Evolutionary conservation across 306 rosid species (phyloP).

Genomic region (Pterocarpus santalinus): DNA sequence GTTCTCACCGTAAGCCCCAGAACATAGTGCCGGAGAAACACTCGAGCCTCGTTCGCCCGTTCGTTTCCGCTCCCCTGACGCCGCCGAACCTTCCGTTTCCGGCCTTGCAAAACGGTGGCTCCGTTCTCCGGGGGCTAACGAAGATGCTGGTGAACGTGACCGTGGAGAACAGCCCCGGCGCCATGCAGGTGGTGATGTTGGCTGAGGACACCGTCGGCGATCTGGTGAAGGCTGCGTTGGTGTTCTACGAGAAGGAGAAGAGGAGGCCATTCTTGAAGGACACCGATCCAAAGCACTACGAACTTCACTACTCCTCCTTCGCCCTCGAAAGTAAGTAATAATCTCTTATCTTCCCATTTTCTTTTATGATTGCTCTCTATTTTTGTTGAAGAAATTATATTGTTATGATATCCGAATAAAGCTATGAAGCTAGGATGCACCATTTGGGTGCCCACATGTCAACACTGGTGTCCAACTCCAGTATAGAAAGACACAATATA

Average conservation of each 20-base stretch:
- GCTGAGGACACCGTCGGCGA: slow-evolving; percentile 59
- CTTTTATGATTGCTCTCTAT: not conserved
- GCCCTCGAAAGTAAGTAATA: slow-evolving; percentile 57
- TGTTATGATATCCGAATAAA: not conserved
- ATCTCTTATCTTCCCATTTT: not conserved
- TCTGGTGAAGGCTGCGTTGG: slow-evolving; percentile 59
- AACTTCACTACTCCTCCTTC: slow-evolving; percentile 73
- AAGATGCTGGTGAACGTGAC: slow-evolving; percentile 68
- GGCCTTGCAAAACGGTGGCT: not conserved
- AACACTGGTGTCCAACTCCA: too few relatives aligned
- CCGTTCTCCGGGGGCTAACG: slow-evolving; percentile 36
- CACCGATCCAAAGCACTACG: slow-evolving; percentile 56
- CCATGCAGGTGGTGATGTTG: slow-evolving; percentile 60
- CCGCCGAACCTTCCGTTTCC: slow-evolving; percentile 29
- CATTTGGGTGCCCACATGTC: too few relatives aligned
- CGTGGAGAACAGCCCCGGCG: slow-evolving; percentile 63
- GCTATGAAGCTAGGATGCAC: too few relatives aligned
- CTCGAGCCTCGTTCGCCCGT: slow-evolving; percentile 29
- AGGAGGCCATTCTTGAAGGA: slow-evolving; percentile 64
- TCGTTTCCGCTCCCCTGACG: slow-evolving; percentile 34
- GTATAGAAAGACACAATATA: too few relatives aligned
- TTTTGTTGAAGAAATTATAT: not conserved
- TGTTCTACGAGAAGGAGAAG: slow-evolving; percentile 57
- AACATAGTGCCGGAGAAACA: slow-evolving; percentile 18
- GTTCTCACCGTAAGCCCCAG: slow-evolving; percentile 5